These are phyloP conservation scores for Elasticomyces elasticus DNA, from an alignment of 495 filamentous ascomycete genomes.

Conservation along the genomic window DNA sequence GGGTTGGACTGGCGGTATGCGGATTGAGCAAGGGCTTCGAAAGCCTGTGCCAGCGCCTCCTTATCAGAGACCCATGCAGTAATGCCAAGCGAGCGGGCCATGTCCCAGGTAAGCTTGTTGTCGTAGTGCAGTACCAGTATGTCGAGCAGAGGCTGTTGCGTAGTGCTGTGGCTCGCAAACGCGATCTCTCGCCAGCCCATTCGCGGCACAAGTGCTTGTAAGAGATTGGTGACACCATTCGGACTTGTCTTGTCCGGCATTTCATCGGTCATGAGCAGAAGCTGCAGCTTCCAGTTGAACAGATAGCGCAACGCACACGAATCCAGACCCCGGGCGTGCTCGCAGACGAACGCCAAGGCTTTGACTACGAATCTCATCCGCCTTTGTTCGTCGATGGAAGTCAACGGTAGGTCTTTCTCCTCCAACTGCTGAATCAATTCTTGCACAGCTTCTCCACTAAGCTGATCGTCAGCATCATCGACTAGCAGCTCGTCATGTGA, in stretches of 20 bases:
- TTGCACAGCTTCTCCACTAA: not conserved
- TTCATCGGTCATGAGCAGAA: conserved; percentile 1
- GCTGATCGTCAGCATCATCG: conserved; percentile 27
- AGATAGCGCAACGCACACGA: conserved; percentile 11
- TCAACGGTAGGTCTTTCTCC: conserved; percentile 12
- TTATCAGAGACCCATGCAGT: conserved; percentile 89
- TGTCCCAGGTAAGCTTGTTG: conserved; percentile 68
- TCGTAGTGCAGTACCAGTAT: conserved; percentile 74
- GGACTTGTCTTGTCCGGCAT: not conserved
- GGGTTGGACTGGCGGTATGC: conserved; percentile 77
- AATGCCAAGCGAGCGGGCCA: conserved; percentile 57
- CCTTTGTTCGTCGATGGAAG: conserved; percentile 6
- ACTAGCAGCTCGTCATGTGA: conserved; percentile 54
- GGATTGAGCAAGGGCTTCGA: conserved; percentile 82
- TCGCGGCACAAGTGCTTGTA: conserved; percentile 31
- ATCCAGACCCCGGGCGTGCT: conserved; percentile 14
- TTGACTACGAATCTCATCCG: conserved; percentile 10
- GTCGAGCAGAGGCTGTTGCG: conserved; percentile 86
- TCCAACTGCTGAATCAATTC: conserved; percentile 13
- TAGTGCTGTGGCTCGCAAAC: conserved; percentile 86
- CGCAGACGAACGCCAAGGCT: conserved; percentile 9
- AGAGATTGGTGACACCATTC: not conserved
- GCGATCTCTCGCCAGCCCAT: conserved; percentile 89
- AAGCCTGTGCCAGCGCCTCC: conserved; percentile 50
- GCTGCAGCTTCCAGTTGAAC: conserved; percentile 14